Percentiles rank a stretch among this genome's conserved stretches.
Evolutionary conservation across 179 eudicot genomes (phyloP).

Genomic region (Silene noctiflora): DNA sequence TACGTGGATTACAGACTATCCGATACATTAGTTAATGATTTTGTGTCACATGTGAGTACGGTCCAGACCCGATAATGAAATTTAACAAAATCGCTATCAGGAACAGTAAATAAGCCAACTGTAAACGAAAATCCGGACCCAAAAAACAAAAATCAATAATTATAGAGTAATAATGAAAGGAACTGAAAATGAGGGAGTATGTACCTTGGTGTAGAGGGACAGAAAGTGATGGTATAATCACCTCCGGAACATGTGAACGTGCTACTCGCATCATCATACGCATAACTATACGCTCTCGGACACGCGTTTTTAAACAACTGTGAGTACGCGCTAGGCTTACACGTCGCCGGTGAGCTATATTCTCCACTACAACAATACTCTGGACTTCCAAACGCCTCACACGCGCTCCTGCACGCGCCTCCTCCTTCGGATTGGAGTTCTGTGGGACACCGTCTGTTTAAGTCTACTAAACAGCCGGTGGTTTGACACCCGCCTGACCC

Average conservation of each 20-base stretch:
- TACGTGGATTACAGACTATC: too few species aligned
- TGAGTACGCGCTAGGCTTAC: constrained; percentile 74
- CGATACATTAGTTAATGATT: too few species aligned
- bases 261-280: constrained; percentile 86
- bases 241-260: constrained; percentile 83
- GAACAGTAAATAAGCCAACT: too few species aligned
- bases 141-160: background rate
- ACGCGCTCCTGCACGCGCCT: constrained; percentile 79
- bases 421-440: constrained; percentile 57
- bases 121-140: background rate
- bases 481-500: constrained; percentile 60
- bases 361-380: constrained; percentile 88
- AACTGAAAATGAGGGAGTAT: constrained; percentile 11
- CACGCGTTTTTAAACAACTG: constrained; percentile 74
- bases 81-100: too few species aligned
- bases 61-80: too few species aligned
- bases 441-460: constrained; percentile 53
- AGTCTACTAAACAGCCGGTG: constrained; percentile 64
- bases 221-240: constrained; percentile 75
- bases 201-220: constrained; percentile 84
- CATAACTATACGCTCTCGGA: constrained; percentile 87
- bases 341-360: constrained; percentile 56
- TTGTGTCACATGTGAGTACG: too few species aligned
- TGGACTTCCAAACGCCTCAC: constrained; percentile 75
- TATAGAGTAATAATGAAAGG: background rate